Conservation (phyloP, 2,329 filamentous ascomycete genomes). For the Pseudogymnoascus destructans region DNA sequence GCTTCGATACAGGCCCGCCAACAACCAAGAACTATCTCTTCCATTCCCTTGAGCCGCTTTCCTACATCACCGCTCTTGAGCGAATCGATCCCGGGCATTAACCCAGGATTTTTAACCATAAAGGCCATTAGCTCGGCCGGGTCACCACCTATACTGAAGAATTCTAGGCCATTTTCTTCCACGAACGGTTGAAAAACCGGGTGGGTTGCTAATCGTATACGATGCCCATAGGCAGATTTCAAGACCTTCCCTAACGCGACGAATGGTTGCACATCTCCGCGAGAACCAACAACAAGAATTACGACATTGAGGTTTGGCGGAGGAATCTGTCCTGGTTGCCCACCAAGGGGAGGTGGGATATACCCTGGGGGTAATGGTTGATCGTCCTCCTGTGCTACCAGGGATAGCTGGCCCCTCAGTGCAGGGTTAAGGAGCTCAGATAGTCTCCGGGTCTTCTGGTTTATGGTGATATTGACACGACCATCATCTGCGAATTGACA, state of each 20-base stretch:
- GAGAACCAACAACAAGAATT: constrained; percentile 61
- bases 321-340: constrained; percentile 43
- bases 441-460: constrained; percentile 52
- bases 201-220: constrained; percentile 63
- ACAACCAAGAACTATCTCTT: constrained; percentile 68
- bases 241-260: constrained; percentile 54
- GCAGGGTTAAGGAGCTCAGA: constrained; percentile 55
- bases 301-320: constrained; percentile 54
- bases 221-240: constrained; percentile 52
- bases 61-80: constrained; percentile 65
- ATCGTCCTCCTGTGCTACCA: constrained; percentile 32
- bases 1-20: constrained; percentile 78
- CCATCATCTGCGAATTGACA: constrained; percentile 46
- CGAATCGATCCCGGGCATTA: constrained; percentile 72
- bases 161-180: constrained; percentile 57
- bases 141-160: constrained; percentile 65
- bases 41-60: constrained; percentile 60
- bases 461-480: constrained; percentile 67
- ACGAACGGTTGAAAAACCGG: constrained; percentile 55
- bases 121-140: constrained; percentile 70
- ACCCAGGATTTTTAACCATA: constrained; percentile 75
- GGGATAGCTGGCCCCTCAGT: constrained; percentile 40
- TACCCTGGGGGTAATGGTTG: constrained; percentile 50
- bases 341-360: constrained; percentile 59
- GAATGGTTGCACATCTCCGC: constrained; percentile 67